Evolutionary conservation across 805 yeast species (phyloP), one percentile per base, ranked within the genome.

Genomic region (Metschnikowia cerradonensis): DNA sequence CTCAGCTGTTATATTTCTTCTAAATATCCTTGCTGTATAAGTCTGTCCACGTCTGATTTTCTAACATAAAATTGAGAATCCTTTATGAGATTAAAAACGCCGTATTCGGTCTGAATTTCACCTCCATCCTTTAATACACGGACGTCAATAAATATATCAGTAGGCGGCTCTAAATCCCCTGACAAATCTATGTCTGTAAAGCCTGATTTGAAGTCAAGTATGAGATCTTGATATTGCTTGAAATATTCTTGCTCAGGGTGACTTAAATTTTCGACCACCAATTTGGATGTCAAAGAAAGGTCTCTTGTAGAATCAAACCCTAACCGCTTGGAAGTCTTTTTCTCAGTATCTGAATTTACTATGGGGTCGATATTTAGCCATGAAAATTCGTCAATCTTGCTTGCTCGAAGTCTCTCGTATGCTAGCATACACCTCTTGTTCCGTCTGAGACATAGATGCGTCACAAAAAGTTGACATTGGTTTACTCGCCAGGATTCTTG

Each of bases 51-150:
- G 62, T 94, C 99, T 0, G 94, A 85, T 58, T 89, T 92, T 52
- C 99, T 76, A 17, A 92, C 97, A 63, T 88, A 92, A 63, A 92
- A 91, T 63, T 94, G 98, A 2, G 96, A 88, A 65, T 92, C 92
- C 62, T 91, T 92, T 2, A 95, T 88, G 56, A 94, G 71, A 60
- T 91, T 91, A 71, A 94, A 90, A 3, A 90, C 96, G 20, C 97
- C 99, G 60, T 92, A 92, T 65, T 92, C 99, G 0, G 99, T 94
- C 63, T 91, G 97, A 34, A 92, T 90, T 64, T 94, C 98, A 1
- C 99, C 99, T 0, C 96, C 97, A 61, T 92, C 96, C 64, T 87
- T 87, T 47, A 92, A 68, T 6, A 92, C 98, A 51, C 99, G 73
- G 4, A 94, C 98, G 62, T 92, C 99, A 8, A 92, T 88, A 60